phyloP scores from a whole-genome alignment of 345 rosid species.

The Brassica incana region DNA sequence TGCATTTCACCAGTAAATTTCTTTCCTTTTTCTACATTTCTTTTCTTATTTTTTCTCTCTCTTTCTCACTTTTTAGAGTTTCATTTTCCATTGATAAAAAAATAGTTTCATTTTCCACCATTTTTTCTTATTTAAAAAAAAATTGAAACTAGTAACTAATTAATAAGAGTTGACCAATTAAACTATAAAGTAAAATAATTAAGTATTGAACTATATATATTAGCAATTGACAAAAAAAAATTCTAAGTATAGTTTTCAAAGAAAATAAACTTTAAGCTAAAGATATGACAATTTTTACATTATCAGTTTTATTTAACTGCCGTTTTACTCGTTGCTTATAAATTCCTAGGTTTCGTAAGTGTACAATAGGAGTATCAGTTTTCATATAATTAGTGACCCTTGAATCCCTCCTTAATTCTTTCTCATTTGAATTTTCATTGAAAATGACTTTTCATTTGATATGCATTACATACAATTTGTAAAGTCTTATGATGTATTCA shows the following conservation, averaged over 20 bases:
- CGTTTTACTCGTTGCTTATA: background rate
- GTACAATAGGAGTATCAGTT: background rate
- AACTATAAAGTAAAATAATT: background rate
- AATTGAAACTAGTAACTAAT: background rate
- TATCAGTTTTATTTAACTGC: background rate
- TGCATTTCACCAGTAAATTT: constrained; percentile 62
- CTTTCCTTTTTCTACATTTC: background rate
- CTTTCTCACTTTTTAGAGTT: background rate
- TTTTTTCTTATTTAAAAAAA: background rate
- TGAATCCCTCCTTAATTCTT: background rate
- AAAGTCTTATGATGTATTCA: background rate
- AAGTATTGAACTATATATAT: no score
- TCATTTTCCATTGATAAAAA: no score
- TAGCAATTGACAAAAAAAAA: background rate
- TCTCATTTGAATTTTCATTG: background rate
- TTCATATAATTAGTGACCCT: background rate
- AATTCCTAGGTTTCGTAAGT: background rate
- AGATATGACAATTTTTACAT: background rate
- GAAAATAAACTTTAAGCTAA: background rate
- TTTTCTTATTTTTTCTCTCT: no score
- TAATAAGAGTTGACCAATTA: background rate
- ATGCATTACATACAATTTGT: no score
- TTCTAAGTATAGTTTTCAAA: background rate
- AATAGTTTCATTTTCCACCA: background rate
- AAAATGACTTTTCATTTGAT: background rate